Conservation (phyloP, 176 grass and related monocot genomes). For the Rhynchospora pubera region DNA sequence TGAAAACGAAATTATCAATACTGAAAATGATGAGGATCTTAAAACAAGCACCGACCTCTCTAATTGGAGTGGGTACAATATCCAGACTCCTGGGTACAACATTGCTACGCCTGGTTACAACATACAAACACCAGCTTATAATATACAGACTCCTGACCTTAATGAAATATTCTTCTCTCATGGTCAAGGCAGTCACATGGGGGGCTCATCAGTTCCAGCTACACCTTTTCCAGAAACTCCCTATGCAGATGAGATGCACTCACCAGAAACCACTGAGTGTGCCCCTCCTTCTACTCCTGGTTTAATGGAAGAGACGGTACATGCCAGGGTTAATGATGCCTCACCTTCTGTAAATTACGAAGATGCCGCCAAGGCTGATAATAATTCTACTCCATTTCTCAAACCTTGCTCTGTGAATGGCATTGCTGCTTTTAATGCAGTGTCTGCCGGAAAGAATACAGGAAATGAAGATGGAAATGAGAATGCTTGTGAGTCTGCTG, state of each 20-base stretch:
- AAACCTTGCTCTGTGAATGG: constrained; percentile 28
- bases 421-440: constrained; percentile 28
- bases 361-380: constrained; percentile 43
- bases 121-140: constrained; percentile 19
- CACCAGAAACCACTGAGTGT: constrained; percentile 50
- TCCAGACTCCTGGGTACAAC: constrained; percentile 25
- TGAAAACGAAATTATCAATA: constrained; percentile 40
- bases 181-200: constrained; percentile 28
- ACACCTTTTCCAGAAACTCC: constrained; percentile 44
- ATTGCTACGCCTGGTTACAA: constrained; percentile 22
- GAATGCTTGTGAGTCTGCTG: background rate
- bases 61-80: constrained; percentile 69
- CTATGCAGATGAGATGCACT: constrained; percentile 38
- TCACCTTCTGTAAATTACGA: constrained; percentile 56
- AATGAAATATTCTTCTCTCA: constrained; percentile 81
- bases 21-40: constrained; percentile 32
- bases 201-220: constrained; percentile 41
- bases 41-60: constrained; percentile 29
- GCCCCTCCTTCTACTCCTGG: constrained; percentile 85
- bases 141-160: constrained; percentile 71
- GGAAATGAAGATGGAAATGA: constrained; percentile 5
- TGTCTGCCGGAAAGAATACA: constrained; percentile 8
- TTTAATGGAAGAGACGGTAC: constrained; percentile 77
- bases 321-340: constrained; percentile 56
- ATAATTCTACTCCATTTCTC: constrained; percentile 31